A percentile compares a stretch with the other conserved stretches of the same genome.
Conservation (phyloP, 768 basidiomycete genomes). For the Phanerochaete carnosa region DNA sequence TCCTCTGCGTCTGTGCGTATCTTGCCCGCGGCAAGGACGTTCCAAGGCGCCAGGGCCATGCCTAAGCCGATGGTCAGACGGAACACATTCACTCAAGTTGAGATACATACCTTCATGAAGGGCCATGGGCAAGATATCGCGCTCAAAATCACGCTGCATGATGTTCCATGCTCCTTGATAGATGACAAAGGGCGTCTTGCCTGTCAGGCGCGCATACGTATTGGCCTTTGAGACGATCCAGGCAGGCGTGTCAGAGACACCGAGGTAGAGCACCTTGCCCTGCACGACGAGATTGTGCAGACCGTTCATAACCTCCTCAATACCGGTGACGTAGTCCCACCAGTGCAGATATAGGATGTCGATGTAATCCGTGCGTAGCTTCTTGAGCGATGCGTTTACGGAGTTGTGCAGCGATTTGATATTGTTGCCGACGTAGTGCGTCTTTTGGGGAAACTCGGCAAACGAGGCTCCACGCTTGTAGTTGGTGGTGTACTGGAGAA, state of each 20-base stretch:
- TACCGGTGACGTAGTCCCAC: constrained; percentile 39
- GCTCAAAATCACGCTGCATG: constrained; percentile 34
- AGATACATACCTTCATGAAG: constrained; percentile 33
- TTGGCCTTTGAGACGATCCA: no score
- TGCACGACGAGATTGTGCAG: constrained; percentile 47
- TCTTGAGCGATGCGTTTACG: constrained; percentile 33
- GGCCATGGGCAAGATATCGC: no score
- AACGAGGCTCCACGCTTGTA: constrained; percentile 12
- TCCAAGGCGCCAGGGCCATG: constrained; percentile 34
- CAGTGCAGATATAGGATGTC: constrained; percentile 47
- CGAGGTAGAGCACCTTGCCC: constrained; percentile 43
- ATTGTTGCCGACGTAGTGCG: constrained; percentile 35
- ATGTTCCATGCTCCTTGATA: constrained; percentile 35
- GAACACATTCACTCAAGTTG: constrained; percentile 28
- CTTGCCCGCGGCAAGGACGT: no score
- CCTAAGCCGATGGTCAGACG: constrained; percentile 16
- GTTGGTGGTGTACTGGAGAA: constrained; percentile 14
- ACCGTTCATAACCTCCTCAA: constrained; percentile 55
- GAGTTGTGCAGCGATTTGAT: constrained; percentile 36
- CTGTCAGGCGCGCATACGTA: constrained; percentile 35
- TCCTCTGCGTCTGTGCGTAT: no score
- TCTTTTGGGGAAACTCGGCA: constrained; percentile 20
- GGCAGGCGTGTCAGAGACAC: constrained; percentile 30
- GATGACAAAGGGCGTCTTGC: constrained; percentile 33
- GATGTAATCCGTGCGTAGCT: constrained; percentile 40